phyloP scores from a whole-genome alignment of 2,329 filamentous ascomycete genomes.

The Lecanicillium sp. region DNA sequence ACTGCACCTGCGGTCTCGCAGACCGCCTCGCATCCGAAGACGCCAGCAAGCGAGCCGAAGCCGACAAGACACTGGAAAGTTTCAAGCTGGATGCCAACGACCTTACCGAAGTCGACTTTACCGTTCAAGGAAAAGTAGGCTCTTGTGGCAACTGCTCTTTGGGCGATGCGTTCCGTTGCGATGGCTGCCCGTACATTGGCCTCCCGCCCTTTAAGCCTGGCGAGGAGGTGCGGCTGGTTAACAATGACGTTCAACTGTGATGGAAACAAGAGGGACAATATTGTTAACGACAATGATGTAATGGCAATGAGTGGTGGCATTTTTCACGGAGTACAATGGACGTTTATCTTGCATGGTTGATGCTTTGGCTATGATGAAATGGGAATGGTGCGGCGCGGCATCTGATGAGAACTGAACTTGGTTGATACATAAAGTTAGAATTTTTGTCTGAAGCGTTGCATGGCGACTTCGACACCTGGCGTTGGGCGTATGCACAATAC shows the following conservation, averaged over 20 bases:
- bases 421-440: no score
- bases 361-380: no score
- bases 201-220: constrained; percentile 95
- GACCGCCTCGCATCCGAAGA: constrained; percentile 84
- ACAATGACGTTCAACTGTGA: constrained; percentile 77
- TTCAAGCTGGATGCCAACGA: constrained; percentile 70
- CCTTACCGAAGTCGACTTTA: constrained; percentile 84
- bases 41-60: constrained; percentile 57
- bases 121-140: constrained; percentile 91
- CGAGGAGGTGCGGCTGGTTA: constrained; percentile 82
- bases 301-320: background rate
- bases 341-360: no score
- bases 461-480: no score
- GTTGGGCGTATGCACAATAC: no score
- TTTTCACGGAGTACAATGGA: constrained; percentile 3
- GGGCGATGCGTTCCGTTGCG: constrained; percentile 79
- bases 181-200: constrained; percentile 72
- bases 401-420: no score
- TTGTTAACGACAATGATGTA: background rate
- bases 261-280: background rate
- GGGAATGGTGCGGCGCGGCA: no score
- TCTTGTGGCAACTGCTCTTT: constrained; percentile 91
- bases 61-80: constrained; percentile 55
- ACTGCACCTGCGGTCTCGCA: constrained; percentile 91
- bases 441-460: no score